Evolutionary conservation across 2,329 filamentous ascomycete species (phyloP).

Genomic region (Phoma herbarum): DNA sequence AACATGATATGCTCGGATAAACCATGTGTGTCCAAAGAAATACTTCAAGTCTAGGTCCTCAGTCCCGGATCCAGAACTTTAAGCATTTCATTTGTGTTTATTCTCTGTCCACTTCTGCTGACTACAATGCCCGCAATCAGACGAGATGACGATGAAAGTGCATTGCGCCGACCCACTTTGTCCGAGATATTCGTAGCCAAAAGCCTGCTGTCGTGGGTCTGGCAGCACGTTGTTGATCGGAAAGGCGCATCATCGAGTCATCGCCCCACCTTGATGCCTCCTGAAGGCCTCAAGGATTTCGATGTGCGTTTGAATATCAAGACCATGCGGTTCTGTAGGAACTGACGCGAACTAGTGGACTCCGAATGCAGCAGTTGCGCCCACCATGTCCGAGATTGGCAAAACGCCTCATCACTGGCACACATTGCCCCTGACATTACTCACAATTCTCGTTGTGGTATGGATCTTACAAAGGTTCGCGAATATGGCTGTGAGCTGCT

Average conservation of each 20-base stretch:
- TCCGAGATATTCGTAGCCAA: neutral
- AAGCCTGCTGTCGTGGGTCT: slow-evolving; percentile 2
- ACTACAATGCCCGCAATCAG: neutral
- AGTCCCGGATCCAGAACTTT: neutral
- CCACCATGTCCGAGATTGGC: neutral
- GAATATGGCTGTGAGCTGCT: neutral
- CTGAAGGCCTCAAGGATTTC: neutral
- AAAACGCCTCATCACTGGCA: neutral
- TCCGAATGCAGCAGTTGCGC: neutral
- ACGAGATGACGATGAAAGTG: neutral
- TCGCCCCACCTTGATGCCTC: neutral
- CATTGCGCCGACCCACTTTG: neutral
- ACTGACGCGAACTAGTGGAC: neutral
- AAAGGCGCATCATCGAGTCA: neutral
- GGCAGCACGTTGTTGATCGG: neutral
- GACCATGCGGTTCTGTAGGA: neutral
- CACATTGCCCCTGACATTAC: neutral
- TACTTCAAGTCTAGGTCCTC: neutral
- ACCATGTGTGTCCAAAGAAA: too few species aligned
- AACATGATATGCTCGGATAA: too few species aligned
- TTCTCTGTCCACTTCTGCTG: too few species aligned
- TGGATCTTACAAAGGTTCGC: neutral
- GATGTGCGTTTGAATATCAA: neutral
- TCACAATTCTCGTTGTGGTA: neutral
- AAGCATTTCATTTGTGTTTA: neutral